Evolutionary conservation across 2,329 filamentous ascomycete species (phyloP), one percentile per base, ranked within the genome.

Genomic region (Aureobasidium namibiae): DNA sequence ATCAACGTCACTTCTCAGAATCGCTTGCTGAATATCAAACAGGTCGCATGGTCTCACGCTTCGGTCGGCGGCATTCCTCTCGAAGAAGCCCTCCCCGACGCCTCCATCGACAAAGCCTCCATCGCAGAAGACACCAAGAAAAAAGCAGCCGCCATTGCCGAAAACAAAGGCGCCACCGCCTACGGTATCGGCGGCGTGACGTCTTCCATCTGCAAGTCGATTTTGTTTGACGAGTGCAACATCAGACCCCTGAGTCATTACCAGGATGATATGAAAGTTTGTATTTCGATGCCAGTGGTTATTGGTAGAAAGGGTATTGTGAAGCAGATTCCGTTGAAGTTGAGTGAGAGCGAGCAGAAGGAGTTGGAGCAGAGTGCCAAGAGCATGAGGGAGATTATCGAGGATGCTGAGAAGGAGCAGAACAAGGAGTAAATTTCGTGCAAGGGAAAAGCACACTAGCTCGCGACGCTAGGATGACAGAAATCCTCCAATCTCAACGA

Each of bases 131-230:
- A 79, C 44, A 80, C 78, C 56, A 76, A 73, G 42, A 69, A 75
- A n/a, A 78, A 75, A 38, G 75, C 78, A 0, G 73, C 75, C 9
- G 72, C 69, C 13, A 80, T 82, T 62, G 75, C 80, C 46, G 69
- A 73, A 21, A 72, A 74, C 11, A 82, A 82, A 66, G 79, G 79
- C 0, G 74, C 77, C 29, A 81, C 76, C 0, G 73, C 77, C 0
- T 80, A 76, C 63, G 80, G 80, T 11, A 78, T 81, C 46, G 78
- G 75, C 9, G 75, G 77, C 29, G 72, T 79, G 4, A 72, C 78
- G 2, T 71, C 75, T 1, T 74, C 70, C 42, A 77, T 82, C 58
- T 81, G 79, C 67, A 73, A 75, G 60, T 77, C 78, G 13, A 78
- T 82, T 14, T 65, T 81, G 13, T 74, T 73, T 46, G 79, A 82